Evolutionary conservation across 805 yeast species (phyloP).

Genomic region (Groenewaldozyma tartarivorans): DNA sequence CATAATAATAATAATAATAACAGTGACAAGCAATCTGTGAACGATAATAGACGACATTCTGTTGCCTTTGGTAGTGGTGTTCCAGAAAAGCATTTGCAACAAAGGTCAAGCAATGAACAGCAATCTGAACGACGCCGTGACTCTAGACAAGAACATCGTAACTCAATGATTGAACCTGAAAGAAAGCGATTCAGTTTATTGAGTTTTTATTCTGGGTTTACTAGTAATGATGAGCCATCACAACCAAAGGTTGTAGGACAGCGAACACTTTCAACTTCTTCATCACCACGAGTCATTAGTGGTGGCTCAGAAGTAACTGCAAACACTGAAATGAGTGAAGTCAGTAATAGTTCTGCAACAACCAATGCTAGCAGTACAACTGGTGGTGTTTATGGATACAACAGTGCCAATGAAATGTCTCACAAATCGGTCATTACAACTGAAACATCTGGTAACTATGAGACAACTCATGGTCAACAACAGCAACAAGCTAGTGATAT

Average conservation of each 20-base stretch:
- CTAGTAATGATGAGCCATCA: conserved; percentile 1
- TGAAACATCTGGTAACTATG: background rate
- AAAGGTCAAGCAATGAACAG: background rate
- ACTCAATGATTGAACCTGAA: conserved; percentile 1
- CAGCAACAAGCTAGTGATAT: background rate
- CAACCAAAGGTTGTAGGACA: background rate
- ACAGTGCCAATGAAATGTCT: background rate
- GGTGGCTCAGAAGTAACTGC: background rate
- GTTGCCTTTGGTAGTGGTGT: background rate
- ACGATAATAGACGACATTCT: conserved; percentile 12
- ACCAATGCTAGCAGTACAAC: background rate
- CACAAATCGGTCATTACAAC: background rate
- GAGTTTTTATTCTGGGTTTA: conserved; percentile 11
- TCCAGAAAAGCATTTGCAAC: background rate
- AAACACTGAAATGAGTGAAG: background rate
- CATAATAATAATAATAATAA: background rate
- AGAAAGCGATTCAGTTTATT: conserved; percentile 18
- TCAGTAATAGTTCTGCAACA: conserved; percentile 1
- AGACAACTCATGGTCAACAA: background rate
- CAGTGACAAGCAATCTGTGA: background rate
- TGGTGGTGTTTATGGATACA: background rate
- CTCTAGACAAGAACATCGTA: no score
- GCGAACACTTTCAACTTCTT: background rate
- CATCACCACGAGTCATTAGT: background rate
- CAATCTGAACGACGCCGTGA: no score